phyloP scores from a whole-genome alignment of 1,139 yeast genomes.

The Neolecta irregularis region DNA sequence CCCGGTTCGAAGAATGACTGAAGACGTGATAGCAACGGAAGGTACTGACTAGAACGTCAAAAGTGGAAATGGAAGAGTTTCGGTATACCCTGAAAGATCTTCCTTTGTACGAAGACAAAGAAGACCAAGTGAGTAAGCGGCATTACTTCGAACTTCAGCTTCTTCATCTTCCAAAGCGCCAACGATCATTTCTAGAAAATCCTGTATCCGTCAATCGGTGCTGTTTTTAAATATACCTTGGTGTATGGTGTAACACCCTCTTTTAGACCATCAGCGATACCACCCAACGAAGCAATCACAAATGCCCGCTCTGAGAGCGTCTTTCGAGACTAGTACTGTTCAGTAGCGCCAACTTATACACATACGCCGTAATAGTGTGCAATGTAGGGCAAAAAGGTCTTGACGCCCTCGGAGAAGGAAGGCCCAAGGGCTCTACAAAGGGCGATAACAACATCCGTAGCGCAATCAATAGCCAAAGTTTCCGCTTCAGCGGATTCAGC shows the following conservation, averaged over 20 bases:
- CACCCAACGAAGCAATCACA: constrained; percentile 83
- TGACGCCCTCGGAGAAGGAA: constrained; percentile 49
- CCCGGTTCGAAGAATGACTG: constrained; percentile 68
- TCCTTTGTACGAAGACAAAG: constrained; percentile 42
- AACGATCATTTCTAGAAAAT: constrained; percentile 37
- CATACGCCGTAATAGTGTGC: constrained; percentile 35
- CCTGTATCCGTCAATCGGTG: constrained; percentile 2
- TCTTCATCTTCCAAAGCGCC: constrained; percentile 64
- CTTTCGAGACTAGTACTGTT: constrained; percentile 8
- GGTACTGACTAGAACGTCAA: too few species aligned
- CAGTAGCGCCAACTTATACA: neutral
- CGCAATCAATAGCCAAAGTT: constrained; percentile 67
- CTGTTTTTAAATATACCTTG: constrained; percentile 20
- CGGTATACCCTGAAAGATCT: constrained; percentile 12
- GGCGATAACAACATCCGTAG: constrained; percentile 69
- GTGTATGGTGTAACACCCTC: constrained; percentile 45
- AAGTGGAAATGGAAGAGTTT: too few species aligned
- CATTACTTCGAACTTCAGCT: constrained; percentile 82
- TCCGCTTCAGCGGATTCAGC: constrained; percentile 61
- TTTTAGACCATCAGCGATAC: constrained; percentile 65
- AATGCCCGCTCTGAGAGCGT: constrained; percentile 65
- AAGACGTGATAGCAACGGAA: constrained; percentile 51
- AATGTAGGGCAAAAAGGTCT: constrained; percentile 54
- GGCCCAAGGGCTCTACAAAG: constrained; percentile 60
- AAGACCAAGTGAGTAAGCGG: constrained; percentile 91